Conservation (phyloP, 345 rosid species). For the Syzygium jambos region DNA sequence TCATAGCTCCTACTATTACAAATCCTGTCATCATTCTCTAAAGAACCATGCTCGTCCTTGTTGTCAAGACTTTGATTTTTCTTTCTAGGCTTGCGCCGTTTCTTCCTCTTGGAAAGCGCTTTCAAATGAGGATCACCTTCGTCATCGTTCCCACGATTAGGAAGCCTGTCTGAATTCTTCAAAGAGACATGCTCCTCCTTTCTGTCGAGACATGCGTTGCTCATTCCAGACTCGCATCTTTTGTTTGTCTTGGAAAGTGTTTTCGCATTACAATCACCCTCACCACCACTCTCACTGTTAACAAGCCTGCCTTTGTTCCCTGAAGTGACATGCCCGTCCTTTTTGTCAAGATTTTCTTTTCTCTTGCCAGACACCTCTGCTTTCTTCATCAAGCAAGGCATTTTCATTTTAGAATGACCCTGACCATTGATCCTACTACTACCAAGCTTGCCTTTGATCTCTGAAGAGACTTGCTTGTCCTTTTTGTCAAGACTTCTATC, state of each 20-base stretch:
- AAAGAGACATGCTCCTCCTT: slow-evolving; percentile 18
- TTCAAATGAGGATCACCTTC: slow-evolving; percentile 14
- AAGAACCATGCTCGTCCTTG: background rate
- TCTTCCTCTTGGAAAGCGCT: background rate
- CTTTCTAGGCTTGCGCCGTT: background rate
- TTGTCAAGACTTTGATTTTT: background rate
- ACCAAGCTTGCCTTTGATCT: slow-evolving; percentile 20
- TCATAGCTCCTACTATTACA: background rate
- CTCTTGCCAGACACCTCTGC: background rate
- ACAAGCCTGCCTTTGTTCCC: slow-evolving; percentile 21
- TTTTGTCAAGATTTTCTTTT: slow-evolving; percentile 17
- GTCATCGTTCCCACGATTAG: slow-evolving; percentile 14
- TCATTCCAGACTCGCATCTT: background rate
- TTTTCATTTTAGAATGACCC: background rate
- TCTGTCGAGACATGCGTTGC: slow-evolving; percentile 13
- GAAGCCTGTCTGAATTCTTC: slow-evolving; percentile 16
- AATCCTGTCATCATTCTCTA: background rate
- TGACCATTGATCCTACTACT: background rate
- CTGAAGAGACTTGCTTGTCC: slow-evolving; percentile 18
- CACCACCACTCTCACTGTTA: background rate
- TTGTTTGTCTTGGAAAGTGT: background rate
- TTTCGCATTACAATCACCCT: background rate
- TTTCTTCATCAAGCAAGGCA: background rate
- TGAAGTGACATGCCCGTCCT: slow-evolving; percentile 15
- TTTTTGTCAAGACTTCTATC: slow-evolving; percentile 25